phyloP scores from a whole-genome alignment of 2,329 filamentous ascomycete genomes.

The Endoconidiophora polonica region DNA sequence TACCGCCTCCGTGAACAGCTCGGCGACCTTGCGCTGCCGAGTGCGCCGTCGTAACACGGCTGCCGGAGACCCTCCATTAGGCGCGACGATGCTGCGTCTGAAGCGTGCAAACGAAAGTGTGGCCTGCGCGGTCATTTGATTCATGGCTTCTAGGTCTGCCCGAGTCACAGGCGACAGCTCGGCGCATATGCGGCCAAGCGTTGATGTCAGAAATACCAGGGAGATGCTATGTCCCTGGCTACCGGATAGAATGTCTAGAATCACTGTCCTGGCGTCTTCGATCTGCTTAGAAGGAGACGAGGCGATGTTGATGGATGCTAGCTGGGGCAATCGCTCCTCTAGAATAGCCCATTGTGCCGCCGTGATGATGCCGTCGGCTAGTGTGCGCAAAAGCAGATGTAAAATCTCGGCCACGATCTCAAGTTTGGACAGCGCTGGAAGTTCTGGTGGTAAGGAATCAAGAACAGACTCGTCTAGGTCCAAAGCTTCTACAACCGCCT shows the following conservation, averaged over 20 bases:
- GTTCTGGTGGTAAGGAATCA: conserved; percentile 44
- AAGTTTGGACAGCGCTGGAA: conserved; percentile 48
- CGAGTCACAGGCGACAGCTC: conserved; percentile 26
- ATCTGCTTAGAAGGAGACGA: conserved; percentile 13
- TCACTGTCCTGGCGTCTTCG: conserved; percentile 30
- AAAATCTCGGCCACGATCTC: conserved; percentile 60
- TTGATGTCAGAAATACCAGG: conserved; percentile 73
- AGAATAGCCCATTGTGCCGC: conserved; percentile 49
- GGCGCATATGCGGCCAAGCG: conserved; percentile 39
- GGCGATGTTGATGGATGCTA: conserved; percentile 18
- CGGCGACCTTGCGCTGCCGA: conserved; percentile 45
- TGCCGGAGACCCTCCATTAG: conserved; percentile 11
- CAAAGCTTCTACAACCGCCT: conserved; percentile 44
- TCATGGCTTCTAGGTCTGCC: conserved; percentile 11
- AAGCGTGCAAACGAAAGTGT: conserved; percentile 30
- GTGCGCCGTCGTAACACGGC: conserved; percentile 33
- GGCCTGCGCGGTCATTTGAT: conserved; percentile 11
- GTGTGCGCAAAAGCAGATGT: conserved; percentile 53
- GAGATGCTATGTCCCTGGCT: conserved; percentile 70
- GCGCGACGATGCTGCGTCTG: conserved; percentile 19
- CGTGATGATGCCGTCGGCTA: conserved; percentile 67
- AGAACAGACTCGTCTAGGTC: conserved; percentile 51
- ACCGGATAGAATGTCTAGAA: conserved; percentile 59
- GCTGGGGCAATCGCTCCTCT: conserved; percentile 35
- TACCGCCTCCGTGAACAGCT: conserved; percentile 46